A percentile compares a stretch with the other conserved stretches of the same genome.
Evolutionary conservation across 495 filamentous ascomycete species (phyloP).

Genomic region (Aspergillus cavernicola): DNA sequence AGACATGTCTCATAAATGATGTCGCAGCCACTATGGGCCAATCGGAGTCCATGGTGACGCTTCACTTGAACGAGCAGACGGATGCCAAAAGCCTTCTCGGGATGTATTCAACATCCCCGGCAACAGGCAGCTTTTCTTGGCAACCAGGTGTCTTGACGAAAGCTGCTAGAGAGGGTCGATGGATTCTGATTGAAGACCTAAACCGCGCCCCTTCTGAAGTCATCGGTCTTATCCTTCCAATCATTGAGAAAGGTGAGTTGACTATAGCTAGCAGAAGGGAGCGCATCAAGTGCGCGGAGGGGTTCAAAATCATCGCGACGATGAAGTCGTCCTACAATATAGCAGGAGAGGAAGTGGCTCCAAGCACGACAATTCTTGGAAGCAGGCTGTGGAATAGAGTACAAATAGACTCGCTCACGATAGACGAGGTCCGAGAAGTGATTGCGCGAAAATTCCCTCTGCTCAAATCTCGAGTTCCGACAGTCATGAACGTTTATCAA

Average conservation of each 20-base stretch:
- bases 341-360: constrained; percentile 59
- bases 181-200: constrained; percentile 95
- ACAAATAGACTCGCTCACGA: constrained; percentile 58
- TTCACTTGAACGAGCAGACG: constrained; percentile 95
- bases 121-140: constrained; percentile 87
- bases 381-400: constrained; percentile 77
- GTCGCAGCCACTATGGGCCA: constrained; percentile 73
- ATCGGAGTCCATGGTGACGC: constrained; percentile 72
- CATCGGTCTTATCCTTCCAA: constrained; percentile 81
- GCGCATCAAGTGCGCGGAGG: constrained; percentile 71
- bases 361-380: constrained; percentile 62
- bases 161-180: constrained; percentile 87
- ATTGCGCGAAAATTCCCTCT: constrained; percentile 64
- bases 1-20: constrained; percentile 82
- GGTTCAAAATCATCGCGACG: constrained; percentile 88
- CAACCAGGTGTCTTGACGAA: constrained; percentile 90
- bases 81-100: constrained; percentile 94
- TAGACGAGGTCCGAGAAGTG: constrained; percentile 72
- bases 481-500: constrained; percentile 72
- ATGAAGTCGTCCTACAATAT: constrained; percentile 73
- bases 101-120: constrained; percentile 80
- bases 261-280: constrained; percentile 84
- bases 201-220: constrained; percentile 95
- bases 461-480: constrained; percentile 63
- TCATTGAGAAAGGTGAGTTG: constrained; percentile 85